Evolutionary conservation across 495 filamentous ascomycete genomes (phyloP), one percentile per base, ranked within the genome.

Genomic region (Talaromyces nanjingensis): DNA sequence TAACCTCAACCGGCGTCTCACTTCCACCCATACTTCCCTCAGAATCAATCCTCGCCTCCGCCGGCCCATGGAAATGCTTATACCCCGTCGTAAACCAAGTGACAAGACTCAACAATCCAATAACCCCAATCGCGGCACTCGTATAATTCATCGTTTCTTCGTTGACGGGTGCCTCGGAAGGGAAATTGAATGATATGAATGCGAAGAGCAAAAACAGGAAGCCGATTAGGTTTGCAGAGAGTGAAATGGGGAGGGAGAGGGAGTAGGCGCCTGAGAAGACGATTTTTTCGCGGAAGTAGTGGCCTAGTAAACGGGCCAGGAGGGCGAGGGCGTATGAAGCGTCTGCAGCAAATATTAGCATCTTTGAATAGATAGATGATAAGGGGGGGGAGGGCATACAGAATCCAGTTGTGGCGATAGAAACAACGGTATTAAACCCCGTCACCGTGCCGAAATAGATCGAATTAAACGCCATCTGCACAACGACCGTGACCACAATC

Each of bases 141-240:
- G 82, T 84, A 65, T 86, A 86, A 62, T 86, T 87, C 84, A 87
- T 86, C 39, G 83, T 80, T 8, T 79, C 73, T 4, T 75, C 68
- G 7, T 69, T 73, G 2, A 86, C 82, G 0, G 84, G 84, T 37
- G 64, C 73, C 2, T 79, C 66, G 5, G 74, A 76, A 0, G 84
- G 83, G 66, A 87, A 84, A 63, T 85, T 86, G 71, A 87, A 86
- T 0, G 81, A 84, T 29, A 86, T 81, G 6, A 75, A 75, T 1
- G 76, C 79, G 49, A 85, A 86, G 0, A 83, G 66, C 1, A 85
- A 71, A 66, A 81, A 87, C 0, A 78, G n/a, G 18, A 85, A 74
- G 4, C 82, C 84, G 12, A 84, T 60, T 2, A 75, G 53, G 55
- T 87, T 87, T 7, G 84, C 65, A 0, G 71, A 71, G 12, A 84